Evolutionary conservation across 129 eudicot genomes (phyloP), one percentile per base, ranked within the genome.

Genomic region (Pulicaria dysenterica): DNA sequence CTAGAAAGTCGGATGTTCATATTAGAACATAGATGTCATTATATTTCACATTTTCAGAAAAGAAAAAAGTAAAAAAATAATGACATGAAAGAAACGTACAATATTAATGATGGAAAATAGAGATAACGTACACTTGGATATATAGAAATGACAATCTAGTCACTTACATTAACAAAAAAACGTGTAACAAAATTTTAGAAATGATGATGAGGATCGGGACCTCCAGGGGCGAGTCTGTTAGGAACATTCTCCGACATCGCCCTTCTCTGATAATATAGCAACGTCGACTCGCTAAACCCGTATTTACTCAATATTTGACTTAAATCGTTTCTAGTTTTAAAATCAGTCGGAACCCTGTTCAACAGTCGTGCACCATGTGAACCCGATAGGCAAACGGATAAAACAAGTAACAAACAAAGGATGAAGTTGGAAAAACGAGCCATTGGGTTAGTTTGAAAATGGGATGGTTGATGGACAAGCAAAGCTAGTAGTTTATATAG

Each of bases 141-240:
- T 24, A 24, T 24, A 24, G 8, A 72, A 48, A 41, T 37, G 31
- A 44, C 15, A 50, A 10, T 12, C 34, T 49, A 64, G 19, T 51
- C 37, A 50, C 15, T 62, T 62, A 39, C 13, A 64, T 50, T 49
- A 13, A 24, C 0, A 36, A 49, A 69, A 4, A 17, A 0, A 39
- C 1, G 31, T 2, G 14, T 0, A 39, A 63, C 47, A 7, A 15
- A 76, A 55, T 46, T 56, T 60, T 69, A 41, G 10, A 34, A 49
- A 73, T 85, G 90, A 73, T 82, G 85, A 41, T 85, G 80, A 61
- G 84, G 69, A 67, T 85, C 90, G 0, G 87, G 90, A 15, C 88
- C 88, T 67, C 74, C 88, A 4, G 85, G 88, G 2, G 84, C 66
- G 19, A 79, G 51, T 68, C 87, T 79, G 6, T 59, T 43, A 7